Evolutionary conservation across 441 rosid species (phyloP), one percentile per base, ranked within the genome.

Genomic region (Aquilaria agallochum): DNA sequence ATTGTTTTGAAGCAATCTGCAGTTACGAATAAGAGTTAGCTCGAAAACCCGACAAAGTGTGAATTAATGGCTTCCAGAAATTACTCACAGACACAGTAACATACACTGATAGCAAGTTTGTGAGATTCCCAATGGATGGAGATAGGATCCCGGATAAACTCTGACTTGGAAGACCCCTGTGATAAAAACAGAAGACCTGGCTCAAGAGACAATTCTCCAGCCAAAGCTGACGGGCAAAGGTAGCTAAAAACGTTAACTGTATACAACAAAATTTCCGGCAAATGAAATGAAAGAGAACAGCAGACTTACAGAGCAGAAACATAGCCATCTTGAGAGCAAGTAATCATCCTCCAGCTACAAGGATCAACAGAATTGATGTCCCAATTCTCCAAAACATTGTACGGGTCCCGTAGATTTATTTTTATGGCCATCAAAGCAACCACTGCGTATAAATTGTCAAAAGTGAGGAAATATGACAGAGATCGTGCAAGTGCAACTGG

Each of bases 321-420:
- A 80, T 72, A 88, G 59, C 92, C 96, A 65, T 90, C 96, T 47
- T 59, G 3, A 11, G 88, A 68, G 76, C 98, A 93, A 68, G 89
- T 82, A 58, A 93, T 80, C 98, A 93, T 90, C 74, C 92, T 86
- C 98, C 96, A 93, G 77, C 97, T 87, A 82, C 98, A 93, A 59
- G 98, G 98, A 84, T 90, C 97, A 44, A 93, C 97, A 66, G 97
- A 88, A 73, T 79, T 90, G 59, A 76, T 81, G 76, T 93, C 98
- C 98, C 97, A 93, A 66, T 85, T 79, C 67, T 86, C 97, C 70
- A 93, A 76, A 70, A 90, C 92, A 74, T 81, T 87, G 77, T 93
- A 80, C 0, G 97, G 96, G 59, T 93, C 98, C 56, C 70, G 92
- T 55, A 93, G 79, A 67, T 81, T 86, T 55, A 31, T 72, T 78